Conservation (phyloP, 257 asterid genomes). For the Jasminum sambac region DNA sequence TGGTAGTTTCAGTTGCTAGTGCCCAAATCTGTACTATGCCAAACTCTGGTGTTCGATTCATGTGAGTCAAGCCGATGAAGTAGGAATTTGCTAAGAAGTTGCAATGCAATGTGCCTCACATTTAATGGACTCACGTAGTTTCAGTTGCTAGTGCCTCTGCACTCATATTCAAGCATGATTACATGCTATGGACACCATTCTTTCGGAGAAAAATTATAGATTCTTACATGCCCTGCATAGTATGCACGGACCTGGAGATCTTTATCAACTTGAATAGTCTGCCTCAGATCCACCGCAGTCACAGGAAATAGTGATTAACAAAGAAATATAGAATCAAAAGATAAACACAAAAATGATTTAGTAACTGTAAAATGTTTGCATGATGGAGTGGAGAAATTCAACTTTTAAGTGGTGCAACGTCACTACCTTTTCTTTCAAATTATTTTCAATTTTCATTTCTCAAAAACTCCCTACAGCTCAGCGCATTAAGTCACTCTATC, state of each 20-base stretch:
- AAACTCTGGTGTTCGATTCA: background rate
- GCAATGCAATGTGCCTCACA: background rate
- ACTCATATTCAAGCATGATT: background rate
- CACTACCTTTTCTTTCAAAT: background rate
- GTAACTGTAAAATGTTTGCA: background rate
- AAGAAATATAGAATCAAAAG: slow-evolving; percentile 5
- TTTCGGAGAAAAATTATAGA: slow-evolving; percentile 20
- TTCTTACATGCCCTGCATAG: slow-evolving; percentile 93
- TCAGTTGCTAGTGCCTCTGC: background rate
- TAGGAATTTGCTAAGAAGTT: background rate
- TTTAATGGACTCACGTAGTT: background rate
- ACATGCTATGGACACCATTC: background rate
- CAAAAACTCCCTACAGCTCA: slow-evolving; percentile 7
- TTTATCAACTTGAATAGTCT: slow-evolving; percentile 74
- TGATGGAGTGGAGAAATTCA: no score
- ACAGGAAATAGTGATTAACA: slow-evolving; percentile 36
- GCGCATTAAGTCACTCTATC: slow-evolving; percentile 7
- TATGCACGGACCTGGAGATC: slow-evolving; percentile 90
- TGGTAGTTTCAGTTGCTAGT: background rate
- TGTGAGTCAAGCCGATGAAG: background rate
- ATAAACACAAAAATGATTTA: slow-evolving; percentile 15
- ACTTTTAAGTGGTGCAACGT: no score
- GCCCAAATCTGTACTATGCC: no score
- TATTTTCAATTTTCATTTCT: background rate
- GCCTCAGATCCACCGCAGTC: slow-evolving; percentile 88